Conservation (phyloP, 2,329 filamentous ascomycete genomes). For the Diaporthe sp. region DNA sequence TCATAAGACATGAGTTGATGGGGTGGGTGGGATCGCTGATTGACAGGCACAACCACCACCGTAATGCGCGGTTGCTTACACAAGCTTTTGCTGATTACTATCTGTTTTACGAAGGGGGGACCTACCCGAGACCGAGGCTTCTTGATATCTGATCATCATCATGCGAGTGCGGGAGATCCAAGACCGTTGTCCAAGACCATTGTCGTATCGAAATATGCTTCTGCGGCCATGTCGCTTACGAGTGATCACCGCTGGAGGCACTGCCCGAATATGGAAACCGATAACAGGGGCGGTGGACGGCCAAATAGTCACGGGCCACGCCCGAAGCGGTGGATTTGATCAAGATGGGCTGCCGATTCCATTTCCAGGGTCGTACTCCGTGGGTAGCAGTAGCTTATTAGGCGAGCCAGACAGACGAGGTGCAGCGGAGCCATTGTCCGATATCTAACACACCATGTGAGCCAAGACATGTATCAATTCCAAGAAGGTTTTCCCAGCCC, state of each 20-base stretch:
- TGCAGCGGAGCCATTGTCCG: constrained; percentile 22
- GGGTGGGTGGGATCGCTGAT: constrained; percentile 15
- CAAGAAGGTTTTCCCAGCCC: constrained; percentile 20
- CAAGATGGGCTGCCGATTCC: constrained; percentile 11
- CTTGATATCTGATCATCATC: constrained; percentile 29
- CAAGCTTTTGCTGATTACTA: constrained; percentile 18
- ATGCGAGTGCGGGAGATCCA: constrained; percentile 10
- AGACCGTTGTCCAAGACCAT: constrained; percentile 18
- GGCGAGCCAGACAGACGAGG: constrained; percentile 19
- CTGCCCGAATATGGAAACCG: not conserved
- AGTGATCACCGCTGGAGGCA: not conserved
- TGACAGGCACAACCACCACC: constrained; percentile 27
- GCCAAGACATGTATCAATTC: constrained; percentile 29
- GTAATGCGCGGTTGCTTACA: constrained; percentile 10
- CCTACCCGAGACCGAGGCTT: constrained; percentile 31
- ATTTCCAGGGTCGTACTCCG: constrained; percentile 27
- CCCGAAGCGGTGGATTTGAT: not conserved
- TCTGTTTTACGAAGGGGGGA: not conserved
- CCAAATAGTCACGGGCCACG: constrained; percentile 18
- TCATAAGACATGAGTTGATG: constrained; percentile 25
- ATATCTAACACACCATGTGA: constrained; percentile 29
- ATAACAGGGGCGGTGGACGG: constrained; percentile 8
- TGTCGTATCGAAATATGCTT: constrained; percentile 36
- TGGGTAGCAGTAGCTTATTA: constrained; percentile 27
- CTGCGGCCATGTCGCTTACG: constrained; percentile 12